phyloP scores from a whole-genome alignment of 768 basidiomycete genomes.

The Rhizopogon roseolus region DNA sequence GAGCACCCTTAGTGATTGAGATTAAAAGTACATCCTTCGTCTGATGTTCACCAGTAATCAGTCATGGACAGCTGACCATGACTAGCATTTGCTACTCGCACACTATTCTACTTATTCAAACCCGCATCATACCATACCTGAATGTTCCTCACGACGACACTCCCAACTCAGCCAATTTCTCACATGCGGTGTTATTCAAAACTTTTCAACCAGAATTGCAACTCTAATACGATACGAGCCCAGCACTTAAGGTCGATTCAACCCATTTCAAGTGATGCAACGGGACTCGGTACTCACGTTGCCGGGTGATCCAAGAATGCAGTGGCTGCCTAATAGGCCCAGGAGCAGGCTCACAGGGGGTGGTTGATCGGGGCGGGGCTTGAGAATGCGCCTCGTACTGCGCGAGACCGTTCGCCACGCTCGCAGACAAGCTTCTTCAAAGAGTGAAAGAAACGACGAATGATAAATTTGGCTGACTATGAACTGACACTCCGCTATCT shows the following conservation, averaged over 20 bases:
- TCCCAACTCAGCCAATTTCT: background rate
- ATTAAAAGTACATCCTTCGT: background rate
- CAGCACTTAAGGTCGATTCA: background rate
- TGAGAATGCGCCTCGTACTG: conserved; percentile 37
- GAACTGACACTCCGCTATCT: no score
- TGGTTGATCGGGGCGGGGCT: conserved; percentile 28
- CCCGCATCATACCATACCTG: background rate
- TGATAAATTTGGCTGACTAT: no score
- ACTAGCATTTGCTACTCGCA: background rate
- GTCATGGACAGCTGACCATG: background rate
- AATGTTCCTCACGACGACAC: background rate
- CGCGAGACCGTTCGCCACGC: conserved; percentile 59
- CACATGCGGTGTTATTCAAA: no score
- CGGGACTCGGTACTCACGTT: conserved; percentile 42
- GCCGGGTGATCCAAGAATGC: conserved; percentile 62
- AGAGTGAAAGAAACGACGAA: no score
- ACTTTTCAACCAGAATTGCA: no score
- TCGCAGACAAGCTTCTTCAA: no score
- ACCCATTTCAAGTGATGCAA: background rate
- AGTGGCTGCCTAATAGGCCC: conserved; percentile 37
- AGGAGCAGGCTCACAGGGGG: conserved; percentile 29
- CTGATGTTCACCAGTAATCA: background rate
- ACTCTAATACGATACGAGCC: background rate
- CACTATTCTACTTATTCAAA: background rate
- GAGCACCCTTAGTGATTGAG: background rate